Evolutionary conservation across 208 protist genomes (phyloP).

Genomic region (Acanthamoeba quina): DNA sequence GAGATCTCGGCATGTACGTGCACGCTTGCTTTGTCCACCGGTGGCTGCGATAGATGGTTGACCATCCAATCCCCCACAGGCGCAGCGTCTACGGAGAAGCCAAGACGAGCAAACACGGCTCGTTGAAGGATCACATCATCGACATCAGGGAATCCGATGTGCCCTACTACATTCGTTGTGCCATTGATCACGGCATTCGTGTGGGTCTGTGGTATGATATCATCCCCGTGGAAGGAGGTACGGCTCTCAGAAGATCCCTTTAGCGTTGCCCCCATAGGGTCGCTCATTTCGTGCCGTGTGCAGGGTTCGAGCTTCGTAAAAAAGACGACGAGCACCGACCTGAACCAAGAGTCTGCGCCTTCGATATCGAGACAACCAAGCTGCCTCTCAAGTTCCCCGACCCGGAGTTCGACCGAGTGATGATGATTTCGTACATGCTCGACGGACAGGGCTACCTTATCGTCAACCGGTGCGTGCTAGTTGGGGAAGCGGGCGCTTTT

Average conservation of each 20-base stretch:
- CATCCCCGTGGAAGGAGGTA: not conserved
- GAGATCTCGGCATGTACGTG: conserved; percentile 58
- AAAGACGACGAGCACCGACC: conserved; percentile 93
- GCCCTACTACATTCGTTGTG: conserved; percentile 98
- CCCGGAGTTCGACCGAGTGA: conserved; percentile 97
- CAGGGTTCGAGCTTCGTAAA: conserved; percentile 57
- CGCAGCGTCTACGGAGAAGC: conserved; percentile 88
- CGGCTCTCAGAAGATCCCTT: conserved; percentile 76
- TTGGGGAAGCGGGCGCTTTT: not conserved
- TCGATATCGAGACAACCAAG: conserved; percentile 99
- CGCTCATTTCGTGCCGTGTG: not conserved
- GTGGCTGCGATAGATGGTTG: not conserved
- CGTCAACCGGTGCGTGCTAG: conserved; percentile 92
- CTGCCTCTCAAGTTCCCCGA: conserved; percentile 99
- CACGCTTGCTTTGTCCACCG: not conserved
- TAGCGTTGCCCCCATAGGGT: not conserved
- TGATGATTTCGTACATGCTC: conserved; percentile 99
- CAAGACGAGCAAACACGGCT: conserved; percentile 83
- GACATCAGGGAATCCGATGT: conserved; percentile 99
- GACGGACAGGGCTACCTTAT: conserved; percentile 98
- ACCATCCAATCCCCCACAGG: not conserved
- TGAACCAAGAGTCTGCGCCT: conserved; percentile 95
- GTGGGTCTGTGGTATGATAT: conserved; percentile 98
- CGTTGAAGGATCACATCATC: conserved; percentile 93
- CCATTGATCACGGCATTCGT: conserved; percentile 96